These are phyloP conservation scores for Aspergillus cavernicola DNA, from an alignment of 495 filamentous ascomycete genomes.

Conservation along the genomic window DNA sequence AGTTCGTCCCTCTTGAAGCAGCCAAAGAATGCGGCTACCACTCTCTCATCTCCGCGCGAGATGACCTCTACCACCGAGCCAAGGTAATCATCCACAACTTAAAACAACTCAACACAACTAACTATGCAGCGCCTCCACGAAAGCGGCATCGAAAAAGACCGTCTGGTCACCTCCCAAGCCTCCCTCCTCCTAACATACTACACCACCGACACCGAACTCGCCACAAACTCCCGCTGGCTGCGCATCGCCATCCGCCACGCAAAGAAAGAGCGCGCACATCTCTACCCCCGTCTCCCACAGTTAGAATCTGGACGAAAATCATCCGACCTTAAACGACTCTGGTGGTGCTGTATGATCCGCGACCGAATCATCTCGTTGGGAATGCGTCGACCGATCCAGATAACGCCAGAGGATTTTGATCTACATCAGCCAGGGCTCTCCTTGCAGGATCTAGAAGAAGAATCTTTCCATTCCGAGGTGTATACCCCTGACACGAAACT, in stretches of 20 bases:
- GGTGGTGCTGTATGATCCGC: slow-evolving; percentile 19
- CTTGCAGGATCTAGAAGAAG: slow-evolving; percentile 11
- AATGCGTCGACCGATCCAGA: slow-evolving; percentile 17
- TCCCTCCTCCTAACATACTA: slow-evolving; percentile 13
- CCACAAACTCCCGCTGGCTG: slow-evolving; percentile 15
- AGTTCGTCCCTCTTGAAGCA: slow-evolving; percentile 16
- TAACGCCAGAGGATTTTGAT: slow-evolving; percentile 15
- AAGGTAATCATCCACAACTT: slow-evolving; percentile 7
- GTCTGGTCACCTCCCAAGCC: slow-evolving; percentile 8
- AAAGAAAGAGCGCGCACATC: slow-evolving; percentile 11
- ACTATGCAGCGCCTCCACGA: slow-evolving; percentile 8
- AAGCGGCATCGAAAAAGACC: slow-evolving; percentile 13
- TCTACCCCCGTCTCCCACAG: slow-evolving; percentile 1
- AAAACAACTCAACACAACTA: background rate
- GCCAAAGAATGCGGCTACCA: slow-evolving; percentile 17
- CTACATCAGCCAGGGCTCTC: slow-evolving; percentile 12
- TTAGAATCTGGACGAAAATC: background rate
- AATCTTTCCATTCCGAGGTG: slow-evolving; percentile 11
- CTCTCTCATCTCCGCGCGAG: slow-evolving; percentile 10
- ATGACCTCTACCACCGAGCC: slow-evolving; percentile 15
- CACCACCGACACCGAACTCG: slow-evolving; percentile 12
- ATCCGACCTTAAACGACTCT: slow-evolving; percentile 14
- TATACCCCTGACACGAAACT: slow-evolving; percentile 11
- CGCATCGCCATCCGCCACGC: slow-evolving; percentile 15
- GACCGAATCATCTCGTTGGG: slow-evolving; percentile 17